Conservation (phyloP, 1,139 yeast genomes). For the Hansenula anomala region DNA sequence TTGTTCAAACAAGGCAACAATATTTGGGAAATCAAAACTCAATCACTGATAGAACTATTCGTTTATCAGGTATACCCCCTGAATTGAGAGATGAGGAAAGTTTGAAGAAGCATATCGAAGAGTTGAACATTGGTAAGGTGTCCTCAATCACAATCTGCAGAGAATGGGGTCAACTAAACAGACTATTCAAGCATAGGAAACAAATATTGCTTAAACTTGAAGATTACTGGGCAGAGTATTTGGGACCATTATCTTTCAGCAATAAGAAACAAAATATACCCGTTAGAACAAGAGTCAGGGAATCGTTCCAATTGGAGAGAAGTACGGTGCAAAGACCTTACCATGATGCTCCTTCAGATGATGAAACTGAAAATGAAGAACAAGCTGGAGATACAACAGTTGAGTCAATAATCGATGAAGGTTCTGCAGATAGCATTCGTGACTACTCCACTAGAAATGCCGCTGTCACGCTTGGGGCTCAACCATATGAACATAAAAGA, state of each 20-base stretch:
- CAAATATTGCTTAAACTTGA: slow-evolving; percentile 55
- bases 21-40: slow-evolving; percentile 79
- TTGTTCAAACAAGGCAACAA: slow-evolving; percentile 63
- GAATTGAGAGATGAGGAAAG: slow-evolving; percentile 65
- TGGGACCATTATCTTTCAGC: slow-evolving; percentile 19
- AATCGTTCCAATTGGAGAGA: slow-evolving; percentile 21
- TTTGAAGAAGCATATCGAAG: slow-evolving; percentile 69
- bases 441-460: slow-evolving; percentile 24
- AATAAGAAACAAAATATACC: slow-evolving; percentile 14
- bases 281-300: slow-evolving; percentile 19
- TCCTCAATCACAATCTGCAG: slow-evolving; percentile 72
- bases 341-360: slow-evolving; percentile 14
- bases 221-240: slow-evolving; percentile 65
- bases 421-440: slow-evolving; percentile 17
- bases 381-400: slow-evolving; percentile 16
- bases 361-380: slow-evolving; percentile 16
- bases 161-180: slow-evolving; percentile 76
- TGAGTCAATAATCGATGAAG: slow-evolving; percentile 4
- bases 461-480: slow-evolving; percentile 14
- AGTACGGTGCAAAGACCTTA: slow-evolving; percentile 20
- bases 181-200: slow-evolving; percentile 56
- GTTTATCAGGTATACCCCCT: slow-evolving; percentile 89
- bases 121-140: slow-evolving; percentile 75
- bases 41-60: slow-evolving; percentile 82
- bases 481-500: slow-evolving; percentile 34